Evolutionary conservation across 495 filamentous ascomycete genomes (phyloP), one percentile per base, ranked within the genome.

Genomic region (Penicillium mononematosum): DNA sequence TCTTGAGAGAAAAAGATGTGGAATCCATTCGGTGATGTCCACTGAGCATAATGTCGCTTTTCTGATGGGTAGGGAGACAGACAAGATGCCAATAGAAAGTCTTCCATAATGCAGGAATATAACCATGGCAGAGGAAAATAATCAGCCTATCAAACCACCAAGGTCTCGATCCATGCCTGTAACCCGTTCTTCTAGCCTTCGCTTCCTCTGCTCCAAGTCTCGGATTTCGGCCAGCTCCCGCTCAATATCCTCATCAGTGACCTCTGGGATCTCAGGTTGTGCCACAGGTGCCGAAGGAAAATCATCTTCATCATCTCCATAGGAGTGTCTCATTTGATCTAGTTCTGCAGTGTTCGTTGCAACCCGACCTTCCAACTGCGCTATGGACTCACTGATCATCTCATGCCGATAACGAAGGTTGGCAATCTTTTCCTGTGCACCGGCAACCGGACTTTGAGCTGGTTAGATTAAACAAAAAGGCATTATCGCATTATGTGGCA

Each of bases 101-200:
- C 22, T 27, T 46, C 24, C 24, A 22, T 11, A 7, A 22, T 14
- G 32, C 5, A 17, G 14, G 22, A 20, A 29, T 5, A 27, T 17
- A 14, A 20, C 10, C 32, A 27, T n/a, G 34, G 44, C 5, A 20
- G 17, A 39, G 27, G 16, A n/a, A 14, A 29, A 55, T 11, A 10
- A 44, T 81, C 74, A 84, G 49, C 81, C 65, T 47, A 79, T 55
- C 27, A 93, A 61, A 1, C 85, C 86, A 6, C 83, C 85, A 19
- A 96, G 70, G 68, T 96, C 90, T 59, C 80, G 83, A 59, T 92
- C 90, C 80, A 96, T 88, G 3, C 83, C 85, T 50, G 75, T 83
- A 24, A 97, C 81, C 48, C 90, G 82, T 41, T 84, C 83, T 71
- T 96, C 91, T 22, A 97, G 61, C 43, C 78, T 79, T 47, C 74